Evolutionary conservation across 1,139 yeast genomes (phyloP).

Genomic region (Geotrichum restrictum): DNA sequence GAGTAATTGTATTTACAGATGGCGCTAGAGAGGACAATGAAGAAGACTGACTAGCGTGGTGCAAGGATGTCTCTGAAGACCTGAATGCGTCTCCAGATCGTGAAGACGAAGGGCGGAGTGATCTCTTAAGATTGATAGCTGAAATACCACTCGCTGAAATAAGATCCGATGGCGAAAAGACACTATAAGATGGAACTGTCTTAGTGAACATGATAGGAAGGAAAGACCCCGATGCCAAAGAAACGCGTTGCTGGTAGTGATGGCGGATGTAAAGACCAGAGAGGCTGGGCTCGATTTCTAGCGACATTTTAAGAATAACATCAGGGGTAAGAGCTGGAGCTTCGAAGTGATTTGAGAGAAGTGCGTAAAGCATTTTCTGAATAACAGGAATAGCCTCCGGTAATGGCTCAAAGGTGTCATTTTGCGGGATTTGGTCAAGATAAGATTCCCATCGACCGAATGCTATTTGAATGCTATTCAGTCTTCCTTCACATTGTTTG

Average conservation of each 20-base stretch:
- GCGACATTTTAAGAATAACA: slow-evolving; percentile 42
- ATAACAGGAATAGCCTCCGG: slow-evolving; percentile 36
- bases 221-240: slow-evolving; percentile 53
- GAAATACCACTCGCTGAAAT: slow-evolving; percentile 33
- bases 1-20: slow-evolving; percentile 33
- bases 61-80: neutral
- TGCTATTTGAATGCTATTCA: slow-evolving; percentile 67
- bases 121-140: slow-evolving; percentile 15
- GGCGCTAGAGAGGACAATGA: slow-evolving; percentile 7
- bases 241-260: slow-evolving; percentile 46
- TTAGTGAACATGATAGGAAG: slow-evolving; percentile 60
- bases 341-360: slow-evolving; percentile 36
- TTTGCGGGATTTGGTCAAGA: slow-evolving; percentile 44
- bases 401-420: slow-evolving; percentile 35
- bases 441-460: slow-evolving; percentile 80
- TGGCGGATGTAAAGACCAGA: slow-evolving; percentile 43
- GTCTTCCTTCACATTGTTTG: slow-evolving; percentile 59
- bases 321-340: slow-evolving; percentile 25
- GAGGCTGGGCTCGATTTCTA: slow-evolving; percentile 44
- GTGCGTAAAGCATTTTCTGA: slow-evolving; percentile 38
- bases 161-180: slow-evolving; percentile 51
- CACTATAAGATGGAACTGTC: slow-evolving; percentile 48
- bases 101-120: slow-evolving; percentile 15
- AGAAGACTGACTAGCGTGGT: slow-evolving; percentile 16
- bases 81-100: slow-evolving; percentile 2